phyloP scores from a whole-genome alignment of 768 basidiomycete genomes.

The Collybiopsis luxurians region DNA sequence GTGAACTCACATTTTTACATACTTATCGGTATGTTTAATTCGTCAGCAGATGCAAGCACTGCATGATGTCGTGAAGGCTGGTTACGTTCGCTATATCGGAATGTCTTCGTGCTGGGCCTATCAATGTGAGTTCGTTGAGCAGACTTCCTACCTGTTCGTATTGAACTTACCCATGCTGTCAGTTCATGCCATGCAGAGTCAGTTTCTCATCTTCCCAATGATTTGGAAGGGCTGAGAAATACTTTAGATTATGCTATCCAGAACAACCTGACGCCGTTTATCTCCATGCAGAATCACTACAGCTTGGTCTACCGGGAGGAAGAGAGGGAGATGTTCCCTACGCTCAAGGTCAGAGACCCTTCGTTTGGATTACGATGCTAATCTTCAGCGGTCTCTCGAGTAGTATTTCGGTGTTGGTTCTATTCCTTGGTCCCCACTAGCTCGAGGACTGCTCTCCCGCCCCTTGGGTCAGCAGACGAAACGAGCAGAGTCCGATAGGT shows the following conservation, averaged over 20 bases:
- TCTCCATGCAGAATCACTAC: conserved; percentile 72
- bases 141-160: background rate
- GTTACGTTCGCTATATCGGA: conserved; percentile 46
- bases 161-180: background rate
- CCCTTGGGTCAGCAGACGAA: conserved; percentile 35
- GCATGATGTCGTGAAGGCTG: conserved; percentile 48
- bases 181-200: conserved; percentile 60
- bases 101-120: conserved; percentile 16
- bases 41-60: conserved; percentile 42
- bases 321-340: conserved; percentile 63
- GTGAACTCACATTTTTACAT: conserved; percentile 5
- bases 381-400: no score
- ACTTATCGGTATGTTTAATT: background rate
- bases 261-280: conserved; percentile 58
- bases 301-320: conserved; percentile 63
- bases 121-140: conserved; percentile 34
- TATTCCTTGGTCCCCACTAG: conserved; percentile 62
- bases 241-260: conserved; percentile 54
- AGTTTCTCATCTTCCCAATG: conserved; percentile 4
- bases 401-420: conserved; percentile 53
- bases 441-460: conserved; percentile 46
- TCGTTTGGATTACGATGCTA: no score
- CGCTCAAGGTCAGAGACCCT: conserved; percentile 38
- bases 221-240: background rate
- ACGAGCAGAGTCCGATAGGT: conserved; percentile 35